Evolutionary conservation across 2,329 filamentous ascomycete genomes (phyloP), one percentile per base, ranked within the genome.

Genomic region (Fusarium verrucosum): DNA sequence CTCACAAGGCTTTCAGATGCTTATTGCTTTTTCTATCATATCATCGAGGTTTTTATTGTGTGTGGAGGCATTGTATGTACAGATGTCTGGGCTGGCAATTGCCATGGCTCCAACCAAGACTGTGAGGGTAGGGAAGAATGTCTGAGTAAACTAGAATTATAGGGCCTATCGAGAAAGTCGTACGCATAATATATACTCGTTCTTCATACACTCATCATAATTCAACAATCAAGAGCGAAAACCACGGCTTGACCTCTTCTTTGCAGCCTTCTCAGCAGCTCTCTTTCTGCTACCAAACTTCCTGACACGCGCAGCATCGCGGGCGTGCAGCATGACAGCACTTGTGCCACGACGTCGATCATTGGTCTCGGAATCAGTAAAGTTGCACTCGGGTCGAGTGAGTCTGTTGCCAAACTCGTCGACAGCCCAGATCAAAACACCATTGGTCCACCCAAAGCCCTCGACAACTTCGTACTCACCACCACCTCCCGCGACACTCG

Each of bases 361-460:
- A 22, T 75, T 72, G 3, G 78, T 70, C 2, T 79, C 80, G 0
- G 81, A 77, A 47, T 78, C 74, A 36, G 85, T 77, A 46, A 85
- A 77, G 9, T 82, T 83, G 62, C 85, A 87, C 41, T 88, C 77
- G 0, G 88, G 87, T 23, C 83, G 77, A 65, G 73, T 79, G 55
- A 90, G 73, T 66, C 81, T 75, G 68, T 82, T 79, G 13, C 80
- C 83, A 75, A 90, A 91, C 9, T 80, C 81, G 68, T 90, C 88
- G 10, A 83, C 87, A 2, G 82, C 80, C 87, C 87, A 90, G 49
- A 91, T 85, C 26, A 90, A 73, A 49, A 90, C 87, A 26, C 88
- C 88, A 65, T 90, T 90, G 1, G 85, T 86, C 88, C 88, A 91
- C 8, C 88, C 88, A 66, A 91, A 91, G 2, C 88, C 88, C 75